Conservation (phyloP, 2,329 filamentous ascomycete genomes). For the Cladophialophora exuberans region DNA sequence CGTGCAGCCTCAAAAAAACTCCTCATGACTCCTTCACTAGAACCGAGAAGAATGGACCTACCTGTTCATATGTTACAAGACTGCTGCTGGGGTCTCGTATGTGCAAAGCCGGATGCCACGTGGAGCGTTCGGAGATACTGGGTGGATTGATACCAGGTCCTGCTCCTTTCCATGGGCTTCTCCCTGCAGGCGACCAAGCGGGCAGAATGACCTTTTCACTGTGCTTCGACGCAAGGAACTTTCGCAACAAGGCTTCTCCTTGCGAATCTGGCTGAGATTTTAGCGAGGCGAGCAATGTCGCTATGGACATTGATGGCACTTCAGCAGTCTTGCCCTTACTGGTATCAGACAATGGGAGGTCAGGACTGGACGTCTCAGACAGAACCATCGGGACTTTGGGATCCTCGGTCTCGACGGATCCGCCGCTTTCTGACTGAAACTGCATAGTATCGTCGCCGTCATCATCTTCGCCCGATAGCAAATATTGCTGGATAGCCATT, state of each 20-base stretch:
- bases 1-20: neutral
- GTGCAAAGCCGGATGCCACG: slow-evolving; percentile 25
- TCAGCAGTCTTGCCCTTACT: neutral
- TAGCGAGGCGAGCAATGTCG: slow-evolving; percentile 10
- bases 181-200: neutral
- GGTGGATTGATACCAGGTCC: neutral
- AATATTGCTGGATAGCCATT: slow-evolving; percentile 6
- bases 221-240: slow-evolving; percentile 6
- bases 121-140: slow-evolving; percentile 14
- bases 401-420: neutral
- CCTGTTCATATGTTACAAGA: neutral
- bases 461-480: slow-evolving; percentile 11
- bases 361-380: slow-evolving; percentile 1
- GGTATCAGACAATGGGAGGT: neutral
- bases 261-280: slow-evolving; percentile 5
- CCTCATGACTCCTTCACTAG: neutral
- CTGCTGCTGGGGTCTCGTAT: slow-evolving; percentile 11
- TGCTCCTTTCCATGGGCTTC: neutral
- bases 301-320: neutral
- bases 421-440: neutral
- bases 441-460: slow-evolving; percentile 10
- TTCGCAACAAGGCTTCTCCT: slow-evolving; percentile 19
- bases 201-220: slow-evolving; percentile 1
- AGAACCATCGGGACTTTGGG: neutral
- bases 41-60: neutral